Conservation (phyloP, 306 rosid species). For the Betula pendula region DNA sequence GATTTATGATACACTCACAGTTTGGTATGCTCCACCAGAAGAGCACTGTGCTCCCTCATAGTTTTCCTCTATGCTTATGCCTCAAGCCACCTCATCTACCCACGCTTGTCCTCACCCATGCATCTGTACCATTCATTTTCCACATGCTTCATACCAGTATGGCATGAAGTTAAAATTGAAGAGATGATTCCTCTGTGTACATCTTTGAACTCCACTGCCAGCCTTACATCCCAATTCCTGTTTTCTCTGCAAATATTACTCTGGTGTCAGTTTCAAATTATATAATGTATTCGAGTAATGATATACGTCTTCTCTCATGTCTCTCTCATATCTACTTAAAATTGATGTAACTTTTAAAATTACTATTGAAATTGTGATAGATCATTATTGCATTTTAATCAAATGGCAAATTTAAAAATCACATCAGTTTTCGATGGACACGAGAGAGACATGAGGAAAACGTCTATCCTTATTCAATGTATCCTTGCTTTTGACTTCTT, state of each 20-base stretch:
- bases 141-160: slow-evolving; percentile 37
- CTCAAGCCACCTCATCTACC: slow-evolving; percentile 39
- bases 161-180: slow-evolving; percentile 59
- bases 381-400: no score
- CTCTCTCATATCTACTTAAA: no score
- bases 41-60: slow-evolving; percentile 13
- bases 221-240: slow-evolving; percentile 56
- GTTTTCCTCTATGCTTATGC: slow-evolving; percentile 13
- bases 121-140: slow-evolving; percentile 41
- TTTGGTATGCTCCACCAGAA: neutral
- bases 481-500: slow-evolving; percentile 9
- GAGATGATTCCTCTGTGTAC: slow-evolving; percentile 52
- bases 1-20: neutral
- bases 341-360: no score
- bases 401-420: no score
- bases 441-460: no score
- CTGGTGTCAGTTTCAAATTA: neutral
- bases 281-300: neutral
- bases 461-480: no score
- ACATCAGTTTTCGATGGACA: no score
- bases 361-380: no score
- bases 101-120: slow-evolving; percentile 55
- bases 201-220: slow-evolving; percentile 58
- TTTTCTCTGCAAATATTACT: slow-evolving; percentile 41
- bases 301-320: no score